Percentiles rank a stretch among this genome's conserved stretches.
phyloP scores from a whole-genome alignment of 2,329 filamentous ascomycete species.

The Scleromitrula shiraiana region DNA sequence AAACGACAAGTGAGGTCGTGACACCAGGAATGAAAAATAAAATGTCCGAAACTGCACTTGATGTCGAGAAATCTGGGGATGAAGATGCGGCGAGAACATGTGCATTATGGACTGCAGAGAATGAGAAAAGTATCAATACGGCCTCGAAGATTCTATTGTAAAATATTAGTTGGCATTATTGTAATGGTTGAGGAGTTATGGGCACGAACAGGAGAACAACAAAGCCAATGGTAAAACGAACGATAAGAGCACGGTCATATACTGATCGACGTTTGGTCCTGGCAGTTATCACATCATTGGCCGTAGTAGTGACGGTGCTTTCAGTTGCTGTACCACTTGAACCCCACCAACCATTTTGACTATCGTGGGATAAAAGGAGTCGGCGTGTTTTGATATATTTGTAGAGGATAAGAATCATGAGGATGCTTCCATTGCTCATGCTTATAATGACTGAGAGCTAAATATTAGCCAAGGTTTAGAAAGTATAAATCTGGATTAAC shows the following conservation, averaged over 20 bases:
- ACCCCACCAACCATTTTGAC: constrained; percentile 25
- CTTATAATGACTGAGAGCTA: constrained; percentile 33
- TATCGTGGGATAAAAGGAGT: constrained; percentile 27
- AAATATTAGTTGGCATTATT: not conserved
- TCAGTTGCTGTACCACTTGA: constrained; percentile 13
- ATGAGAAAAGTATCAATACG: constrained; percentile 33
- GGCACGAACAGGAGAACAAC: constrained; percentile 29
- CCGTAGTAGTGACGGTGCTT: not conserved
- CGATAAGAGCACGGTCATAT: constrained; percentile 39
- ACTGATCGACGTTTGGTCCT: constrained; percentile 27
- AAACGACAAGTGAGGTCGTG: constrained; percentile 31
- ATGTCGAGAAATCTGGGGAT: constrained; percentile 31
- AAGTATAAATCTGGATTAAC: constrained; percentile 11
- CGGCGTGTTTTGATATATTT: constrained; percentile 35
- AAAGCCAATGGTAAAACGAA: constrained; percentile 39
- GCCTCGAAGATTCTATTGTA: constrained; percentile 31
- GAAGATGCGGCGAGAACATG: constrained; percentile 16
- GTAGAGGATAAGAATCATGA: constrained; percentile 34
- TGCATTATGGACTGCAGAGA: constrained; percentile 29
- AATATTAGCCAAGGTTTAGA: not conserved
- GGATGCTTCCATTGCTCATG: constrained; percentile 31
- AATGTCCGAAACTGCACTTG: constrained; percentile 28
- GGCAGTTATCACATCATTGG: not conserved
- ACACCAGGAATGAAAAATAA: constrained; percentile 34
- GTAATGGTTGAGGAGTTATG: not conserved